Evolutionary conservation across 371 early-diverging fungal genomes (phyloP), one percentile per base, ranked within the genome.

Genomic region (Mucor mucedo): DNA sequence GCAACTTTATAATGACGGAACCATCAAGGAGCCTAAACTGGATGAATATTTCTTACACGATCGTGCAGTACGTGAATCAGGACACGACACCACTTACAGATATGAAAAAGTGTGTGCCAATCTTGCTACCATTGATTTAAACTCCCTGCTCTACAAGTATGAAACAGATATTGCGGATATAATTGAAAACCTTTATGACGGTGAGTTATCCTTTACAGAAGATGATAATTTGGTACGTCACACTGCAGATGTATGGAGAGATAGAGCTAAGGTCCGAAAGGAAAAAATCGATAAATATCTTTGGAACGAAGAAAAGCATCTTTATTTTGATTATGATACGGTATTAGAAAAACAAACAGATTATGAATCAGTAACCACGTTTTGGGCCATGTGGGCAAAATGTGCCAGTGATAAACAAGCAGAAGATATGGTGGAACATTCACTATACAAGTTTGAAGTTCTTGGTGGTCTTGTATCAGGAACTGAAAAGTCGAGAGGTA

Each of bases 21-120:
- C 80, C 47, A 78, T 94, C 30, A 42, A 66, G 11, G 93, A 91
- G 57, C 93, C 94, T 1, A 87, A 88, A 60, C 73, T 97, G 58
- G 97, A 97, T 76, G 86, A 74, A 45, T 97, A 96, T 74, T 96
- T 97, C 74, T 80, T 93, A 42, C 97, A 97, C 71, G 98, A 97
- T 68, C 88, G 98, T 5, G 96, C 96, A 0, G 96, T 95, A 2
- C 89, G 97, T 40, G 96, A 96, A 78, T 93, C 93, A 16, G 97
- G 96, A 2, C 96, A 97, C 76, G 96, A 97, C 67, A 96, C 96
- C 0, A 91, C 96, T 4, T 96, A 97, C 70, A 82, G 96, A 2
- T 86, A 95, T 32, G 98, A 97, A 65, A 86, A 85, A 30, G 79
- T 88, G 21, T 95, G 95, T 69, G 98, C 97, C 0, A 79, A 91